phyloP scores from a whole-genome alignment of 305 asterid species.

The Fraxinus sp. region DNA sequence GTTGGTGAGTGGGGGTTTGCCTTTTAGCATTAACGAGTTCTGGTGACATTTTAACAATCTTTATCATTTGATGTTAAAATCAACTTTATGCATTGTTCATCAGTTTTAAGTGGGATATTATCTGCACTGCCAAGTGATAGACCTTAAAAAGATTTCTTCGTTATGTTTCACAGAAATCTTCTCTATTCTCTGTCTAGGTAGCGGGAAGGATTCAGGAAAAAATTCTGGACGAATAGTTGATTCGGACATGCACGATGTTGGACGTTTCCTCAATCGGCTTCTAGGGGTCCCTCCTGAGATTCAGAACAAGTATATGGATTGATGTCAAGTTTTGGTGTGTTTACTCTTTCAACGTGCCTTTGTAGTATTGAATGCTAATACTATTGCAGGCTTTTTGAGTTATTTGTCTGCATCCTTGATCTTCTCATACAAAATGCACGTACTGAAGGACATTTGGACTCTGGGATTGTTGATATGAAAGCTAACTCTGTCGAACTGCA shows the following conservation, averaged over 20 bases:
- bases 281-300: conserved; percentile 89
- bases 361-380: conserved; percentile 33
- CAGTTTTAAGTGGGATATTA: conserved; percentile 2
- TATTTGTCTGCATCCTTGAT: conserved; percentile 79
- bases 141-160: background rate
- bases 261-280: conserved; percentile 94
- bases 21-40: background rate
- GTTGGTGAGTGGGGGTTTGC: background rate
- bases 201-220: conserved; percentile 72
- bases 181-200: conserved; percentile 46
- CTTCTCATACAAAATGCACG: conserved; percentile 77
- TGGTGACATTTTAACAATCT: background rate
- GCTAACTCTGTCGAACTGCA: conserved; percentile 74
- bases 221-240: conserved; percentile 82
- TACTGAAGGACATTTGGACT: conserved; percentile 85
- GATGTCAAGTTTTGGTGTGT: conserved; percentile 19
- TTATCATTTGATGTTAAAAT: background rate
- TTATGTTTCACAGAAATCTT: conserved; percentile 15
- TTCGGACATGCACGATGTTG: conserved; percentile 96
- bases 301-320: conserved; percentile 68
- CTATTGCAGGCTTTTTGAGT: conserved; percentile 85
- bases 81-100: background rate
- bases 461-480: conserved; percentile 90
- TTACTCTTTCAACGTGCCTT: conserved; percentile 7
- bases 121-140: background rate